Evolutionary conservation across 139 green algal genomes (phyloP).

Genomic region (Tetraselmis chui): DNA sequence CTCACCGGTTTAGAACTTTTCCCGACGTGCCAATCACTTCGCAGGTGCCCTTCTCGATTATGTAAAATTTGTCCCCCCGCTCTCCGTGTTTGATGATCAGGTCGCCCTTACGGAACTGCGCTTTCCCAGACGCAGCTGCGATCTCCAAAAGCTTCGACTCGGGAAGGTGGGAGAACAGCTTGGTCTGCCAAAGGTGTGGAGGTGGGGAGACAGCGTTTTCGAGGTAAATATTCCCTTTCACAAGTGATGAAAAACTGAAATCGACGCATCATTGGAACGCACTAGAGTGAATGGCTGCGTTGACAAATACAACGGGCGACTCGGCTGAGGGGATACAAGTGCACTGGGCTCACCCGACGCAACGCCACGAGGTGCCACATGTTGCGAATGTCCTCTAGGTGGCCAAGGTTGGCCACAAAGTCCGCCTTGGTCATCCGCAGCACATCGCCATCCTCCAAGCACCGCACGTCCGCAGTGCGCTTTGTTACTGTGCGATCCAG

Average conservation of each 20-base stretch:
- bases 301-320: too few species aligned
- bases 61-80: constrained; percentile 74
- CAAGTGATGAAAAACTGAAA: too few species aligned
- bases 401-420: background rate
- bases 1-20: background rate
- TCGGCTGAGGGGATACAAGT: background rate
- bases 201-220: background rate
- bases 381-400: background rate
- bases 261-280: too few species aligned
- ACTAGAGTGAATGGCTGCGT: too few species aligned
- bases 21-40: background rate
- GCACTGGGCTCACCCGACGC: background rate
- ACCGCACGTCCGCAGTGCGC: background rate
- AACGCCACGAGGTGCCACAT: background rate
- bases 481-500: background rate
- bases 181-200: background rate
- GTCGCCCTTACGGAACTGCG: background rate
- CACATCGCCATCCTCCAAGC: background rate
- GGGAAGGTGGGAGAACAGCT: background rate
- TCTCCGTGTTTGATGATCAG: background rate
- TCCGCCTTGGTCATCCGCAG: background rate
- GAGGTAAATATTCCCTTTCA: too few species aligned
- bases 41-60: constrained; percentile 70
- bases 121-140: background rate
- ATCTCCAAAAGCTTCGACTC: background rate